These are phyloP conservation scores for Aspergillus funiculosus DNA, from an alignment of 495 filamentous ascomycete genomes.

Conservation along the genomic window DNA sequence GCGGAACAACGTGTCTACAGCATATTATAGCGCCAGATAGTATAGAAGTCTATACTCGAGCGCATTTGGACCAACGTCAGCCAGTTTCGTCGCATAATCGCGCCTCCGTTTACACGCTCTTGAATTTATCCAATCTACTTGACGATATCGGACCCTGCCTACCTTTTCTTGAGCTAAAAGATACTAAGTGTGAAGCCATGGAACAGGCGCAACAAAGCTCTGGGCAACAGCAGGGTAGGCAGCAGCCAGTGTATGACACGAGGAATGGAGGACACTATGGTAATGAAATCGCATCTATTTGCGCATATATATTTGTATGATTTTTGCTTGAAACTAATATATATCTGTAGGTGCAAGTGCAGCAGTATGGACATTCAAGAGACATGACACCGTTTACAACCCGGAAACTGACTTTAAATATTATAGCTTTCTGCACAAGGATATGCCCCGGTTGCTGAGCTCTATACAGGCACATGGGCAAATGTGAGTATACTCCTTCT, in stretches of 20 bases:
- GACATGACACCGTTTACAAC: neutral
- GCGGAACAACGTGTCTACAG: too few species aligned
- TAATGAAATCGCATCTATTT: slow-evolving; percentile 27
- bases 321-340: slow-evolving; percentile 5
- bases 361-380: slow-evolving; percentile 51
- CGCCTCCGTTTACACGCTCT: too few species aligned
- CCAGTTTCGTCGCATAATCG: too few species aligned
- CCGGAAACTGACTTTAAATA: slow-evolving; percentile 14
- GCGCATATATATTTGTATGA: neutral
- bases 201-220: slow-evolving; percentile 50
- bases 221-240: slow-evolving; percentile 52
- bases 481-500: slow-evolving; percentile 57
- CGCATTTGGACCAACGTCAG: too few species aligned
- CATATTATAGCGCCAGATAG: too few species aligned
- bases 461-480: slow-evolving; percentile 91
- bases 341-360: slow-evolving; percentile 67
- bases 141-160: too few species aligned
- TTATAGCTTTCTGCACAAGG: slow-evolving; percentile 65
- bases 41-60: too few species aligned
- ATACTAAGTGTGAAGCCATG: slow-evolving; percentile 42
- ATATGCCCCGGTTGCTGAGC: slow-evolving; percentile 73
- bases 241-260: slow-evolving; percentile 70
- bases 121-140: too few species aligned
- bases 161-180: too few species aligned
- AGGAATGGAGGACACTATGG: slow-evolving; percentile 84